Evolutionary conservation across 805 yeast genomes (phyloP).

Genomic region (Isabelozyma gotoi): DNA sequence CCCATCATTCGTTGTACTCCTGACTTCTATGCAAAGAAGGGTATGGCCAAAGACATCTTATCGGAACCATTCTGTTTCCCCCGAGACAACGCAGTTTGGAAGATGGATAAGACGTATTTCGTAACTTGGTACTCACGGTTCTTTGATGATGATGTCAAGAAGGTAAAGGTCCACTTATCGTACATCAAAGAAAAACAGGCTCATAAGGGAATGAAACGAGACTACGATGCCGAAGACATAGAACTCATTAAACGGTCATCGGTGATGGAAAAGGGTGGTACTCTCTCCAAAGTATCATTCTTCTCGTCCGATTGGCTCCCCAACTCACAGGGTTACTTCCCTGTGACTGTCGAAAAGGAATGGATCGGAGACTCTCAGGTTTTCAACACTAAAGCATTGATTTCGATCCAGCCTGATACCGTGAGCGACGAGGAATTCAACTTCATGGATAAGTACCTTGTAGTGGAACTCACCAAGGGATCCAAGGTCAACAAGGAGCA

Average conservation of each 20-base stretch:
- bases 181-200: conserved; percentile 55
- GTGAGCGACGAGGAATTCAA: conserved; percentile 67
- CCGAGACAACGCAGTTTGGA: conserved; percentile 54
- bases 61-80: conserved; percentile 91
- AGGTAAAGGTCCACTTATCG: conserved; percentile 67
- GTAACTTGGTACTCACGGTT: conserved; percentile 77
- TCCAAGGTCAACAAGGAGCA: conserved; percentile 53
- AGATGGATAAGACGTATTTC: conserved; percentile 65
- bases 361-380: conserved; percentile 56
- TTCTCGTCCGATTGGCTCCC: conserved; percentile 71
- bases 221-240: conserved; percentile 17
- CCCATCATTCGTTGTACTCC: conserved; percentile 89
- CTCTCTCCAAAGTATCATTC: conserved; percentile 43
- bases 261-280: conserved; percentile 40
- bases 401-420: conserved; percentile 73
- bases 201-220: conserved; percentile 59
- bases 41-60: conserved; percentile 50
- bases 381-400: conserved; percentile 52
- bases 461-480: conserved; percentile 49
- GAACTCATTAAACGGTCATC: conserved; percentile 25
- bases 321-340: conserved; percentile 59
- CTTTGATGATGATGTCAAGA: conserved; percentile 54
- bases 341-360: conserved; percentile 57
- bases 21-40: conserved; percentile 63
- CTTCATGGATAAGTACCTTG: conserved; percentile 40